Evolutionary conservation across 202 grass and related monocot genomes (phyloP).

Genomic region (Musa balbisiana): DNA sequence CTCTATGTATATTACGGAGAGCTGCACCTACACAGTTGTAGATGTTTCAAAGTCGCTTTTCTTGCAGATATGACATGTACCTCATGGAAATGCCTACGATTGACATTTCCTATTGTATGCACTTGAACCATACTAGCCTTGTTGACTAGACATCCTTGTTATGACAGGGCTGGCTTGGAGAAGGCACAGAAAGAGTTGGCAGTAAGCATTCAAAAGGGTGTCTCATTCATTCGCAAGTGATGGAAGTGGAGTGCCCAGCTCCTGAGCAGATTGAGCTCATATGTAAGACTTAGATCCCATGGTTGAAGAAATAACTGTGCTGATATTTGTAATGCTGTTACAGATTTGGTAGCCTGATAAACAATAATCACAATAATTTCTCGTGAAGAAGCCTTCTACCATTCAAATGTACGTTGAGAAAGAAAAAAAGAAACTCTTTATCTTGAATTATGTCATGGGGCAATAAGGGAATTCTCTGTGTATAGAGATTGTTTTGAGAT

Average conservation of each 20-base stretch:
- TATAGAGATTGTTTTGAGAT: not conserved
- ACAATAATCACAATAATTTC: too few relatives aligned
- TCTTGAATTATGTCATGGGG: not conserved
- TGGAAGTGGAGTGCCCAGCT: not conserved
- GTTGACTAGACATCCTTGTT: not conserved
- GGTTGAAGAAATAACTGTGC: not conserved
- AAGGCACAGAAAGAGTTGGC: constrained; percentile 86
- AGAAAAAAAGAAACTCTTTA: not conserved
- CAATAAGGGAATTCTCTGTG: not conserved
- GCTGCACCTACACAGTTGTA: not conserved
- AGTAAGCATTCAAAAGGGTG: constrained; percentile 74
- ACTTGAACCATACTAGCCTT: not conserved
- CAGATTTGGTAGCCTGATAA: too few relatives aligned
- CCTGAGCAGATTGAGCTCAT: not conserved
- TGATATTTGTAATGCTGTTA: too few relatives aligned
- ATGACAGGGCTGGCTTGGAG: constrained; percentile 65
- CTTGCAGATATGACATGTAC: not conserved
- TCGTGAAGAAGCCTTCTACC: too few relatives aligned
- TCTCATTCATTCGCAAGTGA: constrained; percentile 58
- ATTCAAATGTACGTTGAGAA: not conserved
- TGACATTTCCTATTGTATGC: too few relatives aligned
- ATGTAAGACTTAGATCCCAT: not conserved
- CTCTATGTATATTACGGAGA: too few relatives aligned
- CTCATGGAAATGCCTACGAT: not conserved
- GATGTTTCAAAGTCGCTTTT: not conserved